Evolutionary conservation across 371 early-diverging fungal genomes (phyloP).

Genomic region (Syncephalastrum sp.): DNA sequence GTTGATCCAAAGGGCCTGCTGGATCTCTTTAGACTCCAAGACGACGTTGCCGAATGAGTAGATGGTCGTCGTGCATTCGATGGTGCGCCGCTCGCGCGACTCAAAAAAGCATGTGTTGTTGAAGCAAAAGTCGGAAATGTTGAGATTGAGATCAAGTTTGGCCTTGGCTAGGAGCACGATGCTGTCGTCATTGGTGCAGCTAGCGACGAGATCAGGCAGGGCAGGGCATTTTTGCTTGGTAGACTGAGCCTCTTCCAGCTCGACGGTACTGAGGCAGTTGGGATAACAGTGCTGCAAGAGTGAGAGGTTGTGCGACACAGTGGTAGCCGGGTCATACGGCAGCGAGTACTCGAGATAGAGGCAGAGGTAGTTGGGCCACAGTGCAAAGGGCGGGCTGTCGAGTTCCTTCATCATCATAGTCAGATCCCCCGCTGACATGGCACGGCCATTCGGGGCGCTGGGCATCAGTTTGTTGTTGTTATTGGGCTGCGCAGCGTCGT

Average conservation of each 20-base stretch:
- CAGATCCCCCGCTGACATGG: constrained; percentile 8
- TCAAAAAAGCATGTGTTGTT: constrained; percentile 54
- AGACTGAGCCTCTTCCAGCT: constrained; percentile 10
- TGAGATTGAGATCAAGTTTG: constrained; percentile 45
- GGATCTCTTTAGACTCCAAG: constrained; percentile 57
- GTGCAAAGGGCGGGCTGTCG: constrained; percentile 7
- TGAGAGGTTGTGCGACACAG: constrained; percentile 35
- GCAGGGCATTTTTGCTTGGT: constrained; percentile 37
- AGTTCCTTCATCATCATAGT: constrained; percentile 7
- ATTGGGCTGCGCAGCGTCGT: constrained; percentile 1
- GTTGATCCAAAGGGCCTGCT: constrained; percentile 46
- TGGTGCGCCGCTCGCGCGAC: constrained; percentile 43
- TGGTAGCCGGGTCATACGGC: constrained; percentile 38
- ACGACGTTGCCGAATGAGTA: constrained; percentile 67
- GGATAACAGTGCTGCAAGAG: constrained; percentile 43
- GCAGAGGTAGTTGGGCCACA: constrained; percentile 52
- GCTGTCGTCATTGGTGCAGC: constrained; percentile 1
- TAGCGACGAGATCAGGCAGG: constrained; percentile 19
- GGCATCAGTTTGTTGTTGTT: constrained; percentile 6
- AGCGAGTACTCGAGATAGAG: constrained; percentile 41
- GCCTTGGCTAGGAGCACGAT: constrained; percentile 29
- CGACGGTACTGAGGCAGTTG: constrained; percentile 19
- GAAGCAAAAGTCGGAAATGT: constrained; percentile 42
- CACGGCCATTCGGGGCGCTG: background rate
- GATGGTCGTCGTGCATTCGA: constrained; percentile 62